Evolutionary conservation across 805 yeast genomes (phyloP).

Genomic region (Nakazawaea holstii): DNA sequence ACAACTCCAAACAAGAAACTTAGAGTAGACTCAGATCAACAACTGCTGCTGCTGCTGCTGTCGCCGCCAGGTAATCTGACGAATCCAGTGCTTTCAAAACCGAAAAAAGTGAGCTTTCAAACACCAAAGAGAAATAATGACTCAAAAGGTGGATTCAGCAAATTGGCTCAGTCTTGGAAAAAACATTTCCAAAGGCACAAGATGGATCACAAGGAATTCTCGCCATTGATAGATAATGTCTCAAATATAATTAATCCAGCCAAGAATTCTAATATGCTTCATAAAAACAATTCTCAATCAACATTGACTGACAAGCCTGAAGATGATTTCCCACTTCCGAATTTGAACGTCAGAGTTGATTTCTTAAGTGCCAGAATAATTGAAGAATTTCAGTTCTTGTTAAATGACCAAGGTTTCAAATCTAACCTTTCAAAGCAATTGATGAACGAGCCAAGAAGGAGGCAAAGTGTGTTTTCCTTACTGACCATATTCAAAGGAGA

Average conservation of each 20-base stretch:
- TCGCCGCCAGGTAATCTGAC: no score
- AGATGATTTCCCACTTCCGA: conserved; percentile 16
- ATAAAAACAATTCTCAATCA: conserved; percentile 11
- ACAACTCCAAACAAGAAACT: conserved; percentile 65
- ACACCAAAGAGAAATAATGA: not conserved
- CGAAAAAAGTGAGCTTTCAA: conserved; percentile 11
- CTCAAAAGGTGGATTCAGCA: not conserved
- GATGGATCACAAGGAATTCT: conserved; percentile 12
- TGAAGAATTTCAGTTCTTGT: conserved; percentile 53
- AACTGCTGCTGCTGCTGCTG: conserved; percentile 13
- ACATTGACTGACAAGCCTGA: conserved; percentile 1
- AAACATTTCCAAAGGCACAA: conserved; percentile 22
- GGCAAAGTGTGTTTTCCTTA: conserved; percentile 18
- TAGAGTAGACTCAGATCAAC: conserved; percentile 28
- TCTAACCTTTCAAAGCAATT: conserved; percentile 21
- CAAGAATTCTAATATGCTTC: conserved; percentile 3
- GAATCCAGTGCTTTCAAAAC: not conserved
- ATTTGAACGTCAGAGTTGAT: conserved; percentile 38
- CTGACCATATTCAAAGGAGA: conserved; percentile 15
- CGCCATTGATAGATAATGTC: conserved; percentile 17
- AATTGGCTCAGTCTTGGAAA: conserved; percentile 24
- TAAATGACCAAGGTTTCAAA: conserved; percentile 12
- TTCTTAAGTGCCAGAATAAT: conserved; percentile 65
- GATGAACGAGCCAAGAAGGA: conserved; percentile 12
- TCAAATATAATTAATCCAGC: conserved; percentile 17